Evolutionary conservation across 2,329 filamentous ascomycete species (phyloP), one percentile per base, ranked within the genome.

Genomic region (Tricladium varicosporioides): DNA sequence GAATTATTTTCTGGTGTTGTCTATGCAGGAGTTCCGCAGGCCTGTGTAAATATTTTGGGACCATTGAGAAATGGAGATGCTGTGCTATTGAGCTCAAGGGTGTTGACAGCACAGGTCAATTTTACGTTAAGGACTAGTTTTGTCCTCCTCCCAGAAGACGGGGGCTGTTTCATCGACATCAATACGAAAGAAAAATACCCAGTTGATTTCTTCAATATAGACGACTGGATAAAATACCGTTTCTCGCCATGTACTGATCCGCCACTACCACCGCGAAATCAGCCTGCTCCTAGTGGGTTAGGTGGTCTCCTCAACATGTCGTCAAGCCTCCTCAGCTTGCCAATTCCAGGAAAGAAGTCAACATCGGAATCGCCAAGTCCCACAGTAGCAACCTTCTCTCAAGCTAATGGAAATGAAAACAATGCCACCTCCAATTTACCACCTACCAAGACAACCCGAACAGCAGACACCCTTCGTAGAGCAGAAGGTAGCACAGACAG

Each of bases 11-110:
- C 88, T 0, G 92, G 92, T 0, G 89, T 96, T 1, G 71, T 96
- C 1, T 97, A 91, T 68, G 92, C 90, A 1, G 93, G 92, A 8
- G 85, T 88, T 1, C 92, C 92, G 0, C 87, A 93, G 63, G 84
- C 88, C 53, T 96, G 92, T 69, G 85, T 97, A 70, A 97, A 96
- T 70, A 94, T 96, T 51, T 80, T 97, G 3, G 93, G 93, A 0
- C 92, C 92, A 0, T 72, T 97, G 11, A 86, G 92, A 36, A 93
- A 96, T 65, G 92, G 92, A n/a, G 92, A 97, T 69, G 89, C 92
- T 15, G 92, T 97, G 0, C 80, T 96, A 1, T 79, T 97, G 58
- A 96, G 92, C 67, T 92, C 92, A 60, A 90, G 91, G 63, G 88
- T 97, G 0, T 80, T 97, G 14, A 96, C 92, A 0, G 92, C 93